Percentiles rank a stretch among this genome's conserved stretches.
Evolutionary conservation across 768 basidiomycete genomes (phyloP).

Genomic region (Pisolithus sp.): DNA sequence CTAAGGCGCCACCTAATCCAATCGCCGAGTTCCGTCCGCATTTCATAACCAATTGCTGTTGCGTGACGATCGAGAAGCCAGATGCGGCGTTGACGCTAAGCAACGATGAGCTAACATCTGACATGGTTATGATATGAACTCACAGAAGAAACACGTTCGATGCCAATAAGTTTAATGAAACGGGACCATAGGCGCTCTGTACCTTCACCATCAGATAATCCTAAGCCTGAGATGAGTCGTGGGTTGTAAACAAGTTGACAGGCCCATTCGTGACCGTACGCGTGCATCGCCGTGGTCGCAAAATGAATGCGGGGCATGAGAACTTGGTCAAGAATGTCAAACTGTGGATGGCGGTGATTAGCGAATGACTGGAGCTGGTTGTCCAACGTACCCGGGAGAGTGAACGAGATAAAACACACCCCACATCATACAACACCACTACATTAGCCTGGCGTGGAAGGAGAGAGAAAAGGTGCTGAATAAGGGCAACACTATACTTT

Average conservation of each 20-base stretch:
- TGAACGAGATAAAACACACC: no score
- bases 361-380: no score
- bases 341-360: background rate
- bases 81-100: slow-evolving; percentile 20
- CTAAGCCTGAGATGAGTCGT: background rate
- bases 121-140: slow-evolving; percentile 3
- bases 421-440: no score
- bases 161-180: slow-evolving; percentile 30
- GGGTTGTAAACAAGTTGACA: slow-evolving; percentile 8
- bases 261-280: slow-evolving; percentile 34
- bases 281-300: slow-evolving; percentile 34
- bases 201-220: slow-evolving; percentile 7
- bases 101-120: background rate
- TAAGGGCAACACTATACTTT: no score
- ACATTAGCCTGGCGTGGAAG: no score
- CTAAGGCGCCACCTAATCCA: slow-evolving; percentile 25
- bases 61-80: slow-evolving; percentile 33
- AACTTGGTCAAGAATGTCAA: background rate
- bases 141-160: slow-evolving; percentile 29
- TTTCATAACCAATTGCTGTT: slow-evolving; percentile 18
- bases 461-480: no score
- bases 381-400: no score
- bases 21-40: slow-evolving; percentile 24
- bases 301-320: slow-evolving; percentile 21
- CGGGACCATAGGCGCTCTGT: slow-evolving; percentile 26